Evolutionary conservation across 495 filamentous ascomycete genomes (phyloP).

Genomic region (Lasiosphaeria hispida): DNA sequence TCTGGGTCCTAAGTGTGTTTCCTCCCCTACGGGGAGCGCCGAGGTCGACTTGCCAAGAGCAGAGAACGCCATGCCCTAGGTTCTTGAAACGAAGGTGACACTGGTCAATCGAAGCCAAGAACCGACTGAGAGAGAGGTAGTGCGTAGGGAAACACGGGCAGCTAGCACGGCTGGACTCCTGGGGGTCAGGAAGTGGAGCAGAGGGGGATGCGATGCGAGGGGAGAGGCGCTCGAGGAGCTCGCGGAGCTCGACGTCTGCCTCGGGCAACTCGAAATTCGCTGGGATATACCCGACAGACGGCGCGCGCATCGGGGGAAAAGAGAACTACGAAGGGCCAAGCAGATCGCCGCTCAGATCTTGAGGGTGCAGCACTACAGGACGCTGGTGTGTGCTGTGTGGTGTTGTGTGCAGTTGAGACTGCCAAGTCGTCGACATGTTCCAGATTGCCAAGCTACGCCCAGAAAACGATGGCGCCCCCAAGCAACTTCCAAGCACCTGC

Average conservation of each 20-base stretch:
- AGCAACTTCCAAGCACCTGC: constrained; percentile 4
- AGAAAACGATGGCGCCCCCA: constrained; percentile 3
- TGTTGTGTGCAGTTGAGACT: constrained; percentile 41
- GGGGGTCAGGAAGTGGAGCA: background rate
- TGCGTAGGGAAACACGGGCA: background rate
- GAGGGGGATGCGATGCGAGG: background rate
- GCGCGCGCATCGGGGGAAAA: background rate
- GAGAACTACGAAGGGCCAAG: background rate
- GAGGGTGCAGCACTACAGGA: background rate
- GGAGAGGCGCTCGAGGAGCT: background rate
- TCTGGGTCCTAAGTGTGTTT: background rate
- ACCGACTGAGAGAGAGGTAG: background rate
- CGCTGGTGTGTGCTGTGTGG: background rate
- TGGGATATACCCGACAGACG: no score
- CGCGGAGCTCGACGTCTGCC: background rate
- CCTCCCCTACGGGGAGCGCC: background rate
- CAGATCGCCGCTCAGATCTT: background rate
- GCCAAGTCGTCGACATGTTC: constrained; percentile 15
- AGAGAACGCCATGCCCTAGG: constrained; percentile 18
- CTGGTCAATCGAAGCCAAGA: constrained; percentile 8
- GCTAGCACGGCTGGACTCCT: background rate
- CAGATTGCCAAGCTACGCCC: constrained; percentile 22
- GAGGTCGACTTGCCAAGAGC: constrained; percentile 27
- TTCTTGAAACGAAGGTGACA: constrained; percentile 34
- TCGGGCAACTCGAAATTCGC: no score